Percentiles rank a stretch among this genome's conserved stretches.
phyloP scores from a whole-genome alignment of 2,329 filamentous ascomycete species.

The Colletotrichum coccodes region DNA sequence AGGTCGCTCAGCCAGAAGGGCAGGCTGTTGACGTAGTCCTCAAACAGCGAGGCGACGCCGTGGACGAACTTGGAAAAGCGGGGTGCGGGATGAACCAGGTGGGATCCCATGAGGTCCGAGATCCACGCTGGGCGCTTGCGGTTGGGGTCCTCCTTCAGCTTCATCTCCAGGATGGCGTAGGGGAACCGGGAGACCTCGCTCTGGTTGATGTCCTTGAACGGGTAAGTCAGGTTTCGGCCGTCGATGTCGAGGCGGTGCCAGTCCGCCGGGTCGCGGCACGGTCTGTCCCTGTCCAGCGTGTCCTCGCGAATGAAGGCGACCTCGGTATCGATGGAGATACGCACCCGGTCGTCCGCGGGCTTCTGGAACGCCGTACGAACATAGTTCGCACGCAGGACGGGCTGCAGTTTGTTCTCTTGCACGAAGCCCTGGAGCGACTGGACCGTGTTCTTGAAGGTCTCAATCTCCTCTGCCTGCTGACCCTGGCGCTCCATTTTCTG shows the following conservation, averaged over 20 bases:
- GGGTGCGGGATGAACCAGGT: conserved; percentile 89
- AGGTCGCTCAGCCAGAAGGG: conserved; percentile 96
- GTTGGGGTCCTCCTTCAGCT: conserved; percentile 74
- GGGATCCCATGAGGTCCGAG: conserved; percentile 89
- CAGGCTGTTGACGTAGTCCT: conserved; percentile 94
- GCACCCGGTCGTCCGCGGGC: conserved; percentile 87
- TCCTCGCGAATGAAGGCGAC: conserved; percentile 87
- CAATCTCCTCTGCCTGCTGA: conserved; percentile 71
- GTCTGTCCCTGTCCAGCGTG: conserved; percentile 82
- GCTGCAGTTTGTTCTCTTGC: conserved; percentile 79
- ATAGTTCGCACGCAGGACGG: conserved; percentile 91
- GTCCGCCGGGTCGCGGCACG: conserved; percentile 85
- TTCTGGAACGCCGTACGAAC: conserved; percentile 96
- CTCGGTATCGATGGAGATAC: conserved; percentile 93
- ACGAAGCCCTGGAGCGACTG: conserved; percentile 84
- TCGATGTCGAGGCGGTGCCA: conserved; percentile 97
- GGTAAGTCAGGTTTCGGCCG: conserved; percentile 81
- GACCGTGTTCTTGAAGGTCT: conserved; percentile 77
- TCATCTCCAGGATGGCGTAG: conserved; percentile 92
- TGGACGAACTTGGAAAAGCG: conserved; percentile 98
- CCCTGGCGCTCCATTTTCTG: conserved; percentile 86
- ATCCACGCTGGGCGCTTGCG: conserved; percentile 86
- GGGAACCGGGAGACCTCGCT: conserved; percentile 93
- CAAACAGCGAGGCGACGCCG: conserved; percentile 89
- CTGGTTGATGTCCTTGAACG: conserved; percentile 87